Conservation (phyloP, 306 rosid species). For the Purshia tridentata region DNA sequence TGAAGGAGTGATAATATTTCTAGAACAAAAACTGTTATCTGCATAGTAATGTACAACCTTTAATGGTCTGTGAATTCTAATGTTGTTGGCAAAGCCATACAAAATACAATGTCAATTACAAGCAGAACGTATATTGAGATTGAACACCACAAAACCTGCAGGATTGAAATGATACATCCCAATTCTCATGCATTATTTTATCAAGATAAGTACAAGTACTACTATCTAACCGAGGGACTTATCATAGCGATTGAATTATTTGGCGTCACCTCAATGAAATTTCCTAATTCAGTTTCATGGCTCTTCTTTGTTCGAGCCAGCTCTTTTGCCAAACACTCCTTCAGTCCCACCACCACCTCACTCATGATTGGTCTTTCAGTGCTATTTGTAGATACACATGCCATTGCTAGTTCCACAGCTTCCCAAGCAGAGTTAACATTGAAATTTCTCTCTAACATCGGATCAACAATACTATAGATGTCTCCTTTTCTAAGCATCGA, state of each 20-base stretch:
- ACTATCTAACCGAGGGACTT: neutral
- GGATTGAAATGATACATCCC: too few species aligned
- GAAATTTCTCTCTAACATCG: neutral
- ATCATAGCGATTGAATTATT: neutral
- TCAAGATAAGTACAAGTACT: neutral
- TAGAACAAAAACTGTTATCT: too few species aligned
- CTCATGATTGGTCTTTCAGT: constrained; percentile 14
- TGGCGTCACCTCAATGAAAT: neutral
- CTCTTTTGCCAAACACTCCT: constrained; percentile 15
- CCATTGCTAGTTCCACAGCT: constrained; percentile 25
- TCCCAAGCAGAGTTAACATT: constrained; percentile 18
- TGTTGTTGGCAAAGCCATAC: too few species aligned
- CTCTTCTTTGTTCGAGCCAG: constrained; percentile 4
- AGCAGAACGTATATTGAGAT: too few species aligned
- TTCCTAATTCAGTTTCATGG: neutral
- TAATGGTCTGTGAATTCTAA: too few species aligned
- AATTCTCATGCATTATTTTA: too few species aligned
- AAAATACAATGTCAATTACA: too few species aligned
- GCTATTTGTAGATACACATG: neutral
- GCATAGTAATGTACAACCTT: too few species aligned
- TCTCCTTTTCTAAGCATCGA: constrained; percentile 11
- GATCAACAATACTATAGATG: constrained; percentile 7
- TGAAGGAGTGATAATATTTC: too few species aligned
- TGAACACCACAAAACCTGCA: too few species aligned
- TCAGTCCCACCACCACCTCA: constrained; percentile 16